Evolutionary conservation across 805 yeast genomes (phyloP), one percentile per base, ranked within the genome.

Genomic region (Ogataea ramenticola): DNA sequence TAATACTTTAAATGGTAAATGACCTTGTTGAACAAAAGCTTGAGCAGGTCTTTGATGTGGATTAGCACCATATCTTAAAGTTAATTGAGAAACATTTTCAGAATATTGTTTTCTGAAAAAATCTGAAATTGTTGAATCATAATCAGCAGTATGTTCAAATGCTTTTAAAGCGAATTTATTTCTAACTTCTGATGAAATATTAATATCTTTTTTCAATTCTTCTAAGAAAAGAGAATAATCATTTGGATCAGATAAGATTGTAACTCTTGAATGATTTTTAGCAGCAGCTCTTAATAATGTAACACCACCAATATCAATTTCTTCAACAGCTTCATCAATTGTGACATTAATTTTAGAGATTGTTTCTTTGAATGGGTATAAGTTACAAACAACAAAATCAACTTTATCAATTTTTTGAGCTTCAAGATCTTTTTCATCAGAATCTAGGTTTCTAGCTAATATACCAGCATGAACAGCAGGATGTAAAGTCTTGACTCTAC

Each of bases 1-100:
- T 56, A 93, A 74, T 24, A 91, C 98, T 71, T 85, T 85, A 75
- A 93, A 91, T 41, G 99, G 99, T 53, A 93, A 77, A 53, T 83
- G 85, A 57, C 95, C 96, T 53, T 81, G 78, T 46, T 82, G 65
- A 46, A 93, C 95, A 61, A 68, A 93, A 43, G 98, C 96, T 74
- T 93, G 99, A 27, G 99, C 97, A 41, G 99, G 99, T 70, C 88
- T 93, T 75, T 93, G 99, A 68, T 93, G 98, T 48, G 99, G 99
- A 74, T 93, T 93, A 47, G 96, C 96, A 66, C 99, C 99, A 67
- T 93, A 93, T 74, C 99, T 83, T 59, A 93, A 77, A 26, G 97
- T 91, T 67, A 93, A 75, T 77, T 91, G 98, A 44, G 93, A 77
- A 40, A 70, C 72, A 64, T 82, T 85, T 71, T 91, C 98, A 41